These are phyloP conservation scores for Akebia trifoliata DNA, from an alignment of 164 flowering plant genomes.

Conservation along the genomic window DNA sequence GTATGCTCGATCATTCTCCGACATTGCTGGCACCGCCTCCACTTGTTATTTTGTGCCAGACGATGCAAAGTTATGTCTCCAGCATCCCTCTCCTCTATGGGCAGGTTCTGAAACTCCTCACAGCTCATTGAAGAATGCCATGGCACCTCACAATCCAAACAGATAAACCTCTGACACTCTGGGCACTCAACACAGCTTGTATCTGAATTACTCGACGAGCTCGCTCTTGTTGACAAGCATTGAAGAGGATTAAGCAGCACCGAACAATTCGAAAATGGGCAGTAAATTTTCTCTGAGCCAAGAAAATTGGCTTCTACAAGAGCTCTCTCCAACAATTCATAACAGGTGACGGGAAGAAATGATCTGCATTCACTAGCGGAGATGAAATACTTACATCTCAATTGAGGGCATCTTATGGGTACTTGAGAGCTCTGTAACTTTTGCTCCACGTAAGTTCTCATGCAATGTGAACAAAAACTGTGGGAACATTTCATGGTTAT, in stretches of 20 bases:
- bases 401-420: conserved; percentile 76
- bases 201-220: conserved; percentile 60
- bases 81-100: conserved; percentile 66
- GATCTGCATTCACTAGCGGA: conserved; percentile 59
- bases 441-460: conserved; percentile 66
- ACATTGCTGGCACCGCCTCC: conserved; percentile 87
- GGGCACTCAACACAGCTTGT: conserved; percentile 65
- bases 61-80: conserved; percentile 58
- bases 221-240: conserved; percentile 53
- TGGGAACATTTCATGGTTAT: conserved; percentile 70
- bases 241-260: conserved; percentile 59
- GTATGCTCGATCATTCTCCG: conserved; percentile 75
- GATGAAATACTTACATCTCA: conserved; percentile 59
- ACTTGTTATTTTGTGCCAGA: conserved; percentile 53
- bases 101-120: conserved; percentile 69
- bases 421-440: conserved; percentile 58
- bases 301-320: conserved; percentile 53
- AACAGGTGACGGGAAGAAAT: conserved; percentile 69
- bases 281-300: conserved; percentile 47
- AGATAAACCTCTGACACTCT: conserved; percentile 61
- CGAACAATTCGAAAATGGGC: conserved; percentile 72
- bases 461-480: conserved; percentile 78
- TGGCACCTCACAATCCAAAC: conserved; percentile 73
- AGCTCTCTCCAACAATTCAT: conserved; percentile 51
- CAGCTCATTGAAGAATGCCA: conserved; percentile 86